phyloP scores from a whole-genome alignment of 1,284 basidiomycete species.

The Cryptococcus hybrid region DNA sequence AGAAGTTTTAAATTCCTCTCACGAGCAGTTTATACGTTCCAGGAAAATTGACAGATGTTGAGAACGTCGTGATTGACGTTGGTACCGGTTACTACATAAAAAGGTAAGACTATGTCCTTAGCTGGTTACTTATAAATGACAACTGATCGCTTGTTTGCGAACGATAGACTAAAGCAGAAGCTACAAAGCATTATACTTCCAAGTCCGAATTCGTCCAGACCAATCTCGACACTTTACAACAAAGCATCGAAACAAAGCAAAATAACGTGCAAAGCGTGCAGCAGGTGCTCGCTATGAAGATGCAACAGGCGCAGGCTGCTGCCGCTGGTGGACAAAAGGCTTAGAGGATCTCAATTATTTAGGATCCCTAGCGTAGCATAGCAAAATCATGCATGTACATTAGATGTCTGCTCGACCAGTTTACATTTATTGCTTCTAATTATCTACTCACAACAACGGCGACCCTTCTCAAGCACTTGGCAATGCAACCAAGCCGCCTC shows the following conservation, averaged over 20 bases:
- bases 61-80: constrained; percentile 90
- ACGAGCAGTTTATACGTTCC: constrained; percentile 95
- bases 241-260: constrained; percentile 82
- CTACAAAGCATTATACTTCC: constrained; percentile 67
- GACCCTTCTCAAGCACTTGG: neutral
- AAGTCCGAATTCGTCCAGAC: constrained; percentile 75
- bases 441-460: too few species aligned
- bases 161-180: constrained; percentile 70
- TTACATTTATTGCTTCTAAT: neutral
- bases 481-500: constrained; percentile 26
- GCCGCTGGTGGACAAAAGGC: neutral
- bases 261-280: constrained; percentile 76
- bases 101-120: constrained; percentile 60
- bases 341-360: too few species aligned
- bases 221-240: constrained; percentile 79
- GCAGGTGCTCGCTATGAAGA: constrained; percentile 72
- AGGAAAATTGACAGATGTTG: constrained; percentile 76
- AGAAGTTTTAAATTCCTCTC: constrained; percentile 82
- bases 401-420: neutral
- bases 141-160: neutral
- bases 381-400: constrained; percentile 11
- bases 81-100: constrained; percentile 96
- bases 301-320: constrained; percentile 47
- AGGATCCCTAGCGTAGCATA: constrained; percentile 12
- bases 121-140: constrained; percentile 33